Base-by-base conservation (phyloP, 306 rosid genomes). In the Fragaria ananassa region DNA sequence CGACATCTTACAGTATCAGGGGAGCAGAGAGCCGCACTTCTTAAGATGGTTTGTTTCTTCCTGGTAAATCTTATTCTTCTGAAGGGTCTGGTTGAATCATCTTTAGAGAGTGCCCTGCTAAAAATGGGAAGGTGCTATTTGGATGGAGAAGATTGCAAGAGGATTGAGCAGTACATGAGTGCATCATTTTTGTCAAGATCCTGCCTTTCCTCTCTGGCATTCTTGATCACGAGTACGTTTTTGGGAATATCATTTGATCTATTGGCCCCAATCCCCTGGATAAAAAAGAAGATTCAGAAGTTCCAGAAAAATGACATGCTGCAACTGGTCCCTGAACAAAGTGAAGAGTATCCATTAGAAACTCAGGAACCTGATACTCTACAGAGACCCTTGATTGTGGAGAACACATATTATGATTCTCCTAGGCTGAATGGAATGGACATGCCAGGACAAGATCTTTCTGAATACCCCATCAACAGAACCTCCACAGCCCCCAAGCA, bases 11-110 rank as follows among this genome's bases (percentile, higher is more conserved):
- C 97, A 0, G 97, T 95, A 66, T 95, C 97, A 1, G 99, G 99
- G 76, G 99, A 90, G 87, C 97, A 92, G 77, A 86, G 88, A 83
- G 97, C 99, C 46, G 96, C 91, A 9, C 97, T 95, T 50, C 45
- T 95, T 85, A 95, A 95, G 90, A 79, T 95, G 99, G 93, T 95
- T 86, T 92, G 97, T 84, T 95, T 95, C 84, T 95, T 95, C 87
- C 95, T 95, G 71, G 97, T 95, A 42, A 95, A 95, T 82, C 99
- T 95, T 71, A 95, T 95, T 57, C 89, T 95, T 61, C 87, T 95
- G 64, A 88, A 88, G 90, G 97, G 90, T 51, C 58, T 95, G 71
- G 97, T 92, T 17, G 99, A 92, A 76, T 95, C 99, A 15, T 95
- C 97, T 6, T 80, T 92, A 63, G 97, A 95, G 89, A 87, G 93